A percentile compares a stretch with the other conserved stretches of the same genome.
phyloP scores from a whole-genome alignment of 495 filamentous ascomycete species.

The Neurospora sp. region DNA sequence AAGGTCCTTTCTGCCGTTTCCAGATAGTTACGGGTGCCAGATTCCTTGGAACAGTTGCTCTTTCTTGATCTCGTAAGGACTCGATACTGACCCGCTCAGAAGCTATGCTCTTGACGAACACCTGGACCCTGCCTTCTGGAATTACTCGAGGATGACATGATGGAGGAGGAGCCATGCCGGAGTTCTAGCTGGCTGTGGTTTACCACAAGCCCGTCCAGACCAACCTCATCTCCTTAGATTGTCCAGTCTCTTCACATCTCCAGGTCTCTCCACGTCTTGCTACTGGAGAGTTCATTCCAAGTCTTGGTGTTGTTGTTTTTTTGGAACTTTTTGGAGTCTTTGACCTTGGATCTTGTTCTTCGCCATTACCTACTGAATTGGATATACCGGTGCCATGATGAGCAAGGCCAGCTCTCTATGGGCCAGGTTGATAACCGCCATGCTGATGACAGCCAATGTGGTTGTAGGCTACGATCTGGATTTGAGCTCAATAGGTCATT shows the following conservation, averaged over 20 bases:
- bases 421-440: neutral
- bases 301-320: neutral
- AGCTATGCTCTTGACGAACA: neutral
- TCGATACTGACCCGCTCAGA: neutral
- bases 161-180: neutral
- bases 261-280: neutral
- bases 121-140: neutral
- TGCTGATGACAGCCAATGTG: conserved; percentile 7
- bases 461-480: conserved; percentile 19
- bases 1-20: neutral
- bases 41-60: neutral
- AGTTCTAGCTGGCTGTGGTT: neutral
- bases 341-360: neutral
- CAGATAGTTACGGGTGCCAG: neutral
- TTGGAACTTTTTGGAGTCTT: neutral
- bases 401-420: neutral
- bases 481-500: conserved; percentile 19
- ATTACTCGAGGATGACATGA: neutral
- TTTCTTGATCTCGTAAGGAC: neutral
- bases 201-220: neutral
- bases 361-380: neutral
- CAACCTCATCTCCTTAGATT: neutral
- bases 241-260: neutral
- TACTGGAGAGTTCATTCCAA: neutral
- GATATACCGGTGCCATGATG: neutral